Base-by-base conservation (phyloP, 495 filamentous ascomycete genomes). In the Clavariopsis aquatica region DNA sequence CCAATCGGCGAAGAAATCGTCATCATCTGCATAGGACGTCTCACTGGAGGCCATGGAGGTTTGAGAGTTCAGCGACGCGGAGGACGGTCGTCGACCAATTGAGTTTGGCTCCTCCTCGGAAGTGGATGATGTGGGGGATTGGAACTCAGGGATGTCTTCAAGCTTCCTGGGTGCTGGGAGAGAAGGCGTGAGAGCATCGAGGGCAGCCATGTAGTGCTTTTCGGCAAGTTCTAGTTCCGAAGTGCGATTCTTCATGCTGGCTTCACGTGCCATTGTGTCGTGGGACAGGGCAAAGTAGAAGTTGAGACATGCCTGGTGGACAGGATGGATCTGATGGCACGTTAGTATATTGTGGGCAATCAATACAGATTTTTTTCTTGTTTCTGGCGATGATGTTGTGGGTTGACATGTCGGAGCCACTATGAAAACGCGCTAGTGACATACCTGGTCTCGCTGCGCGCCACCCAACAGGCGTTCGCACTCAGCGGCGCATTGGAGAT, bases 221-320 rank as follows among this genome's bases (percentile, higher is more conserved):
- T 73, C 71, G 17, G 71, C 71, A 2, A 71, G 56, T 6, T 69
- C 56, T 23, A 73, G 45, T 19, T 60, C 63, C 19, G 29, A n/a
- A 8, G 26, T 17, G 23, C 66, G 60, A 24, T 64, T 58, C 23
- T 38, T 12, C 26, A 60, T 58, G 54, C 55, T 62, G 51, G 67
- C 61, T 29, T 60, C 62, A 7, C 71, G 68, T 6, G 69, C 68
- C 26, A 69, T 41, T 1, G 61, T 47, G 36, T 73, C 65, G 55
- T 73, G 62, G 12, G 65, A 69, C 28, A 73, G 46, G 10, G 71
- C 71, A 5, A 61, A n/a, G 46, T 71, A 73, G 54, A 73, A 73
- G 53, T 69, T 58, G 10, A 71, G 58, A 49, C 62, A 73, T 19
- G 71, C 56, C 22, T 31, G 13, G 55, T 68, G 62, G 17, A 69